Conservation (phyloP, 2,329 filamentous ascomycete genomes). For the Exophiala calicioides region DNA sequence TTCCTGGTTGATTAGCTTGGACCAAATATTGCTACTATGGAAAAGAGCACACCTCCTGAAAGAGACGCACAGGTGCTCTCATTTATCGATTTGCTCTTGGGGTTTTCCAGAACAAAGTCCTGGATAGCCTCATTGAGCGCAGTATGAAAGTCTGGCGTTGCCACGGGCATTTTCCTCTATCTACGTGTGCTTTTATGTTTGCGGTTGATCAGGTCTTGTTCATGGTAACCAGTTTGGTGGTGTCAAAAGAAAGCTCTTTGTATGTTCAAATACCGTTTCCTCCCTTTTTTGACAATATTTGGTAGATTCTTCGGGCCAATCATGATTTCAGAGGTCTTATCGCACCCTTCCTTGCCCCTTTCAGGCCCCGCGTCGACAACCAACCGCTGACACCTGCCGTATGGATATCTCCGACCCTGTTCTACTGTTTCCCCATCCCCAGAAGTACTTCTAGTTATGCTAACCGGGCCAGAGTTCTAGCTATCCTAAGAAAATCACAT, state of each 20-base stretch:
- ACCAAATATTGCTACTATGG: background rate
- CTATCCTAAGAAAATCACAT: too few species aligned
- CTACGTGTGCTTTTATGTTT: background rate
- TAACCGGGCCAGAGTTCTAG: too few species aligned
- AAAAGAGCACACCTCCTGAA: conserved; percentile 1
- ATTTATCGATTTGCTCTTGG: background rate
- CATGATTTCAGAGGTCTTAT: too few species aligned
- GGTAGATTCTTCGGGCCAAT: too few species aligned
- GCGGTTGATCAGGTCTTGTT: too few species aligned
- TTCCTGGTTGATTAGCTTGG: background rate
- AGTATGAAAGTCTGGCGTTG: background rate
- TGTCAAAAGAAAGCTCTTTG: too few species aligned
- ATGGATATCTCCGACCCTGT: background rate
- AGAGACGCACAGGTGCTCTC: background rate
- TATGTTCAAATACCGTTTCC: too few species aligned
- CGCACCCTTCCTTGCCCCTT: background rate
- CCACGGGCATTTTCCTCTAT: background rate
- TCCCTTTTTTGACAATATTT: too few species aligned
- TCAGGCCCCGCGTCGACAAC: too few species aligned
- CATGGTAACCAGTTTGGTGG: too few species aligned
- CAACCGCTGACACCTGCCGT: background rate
- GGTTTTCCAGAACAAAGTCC: background rate
- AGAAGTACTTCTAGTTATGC: too few species aligned
- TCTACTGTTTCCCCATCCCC: too few species aligned
- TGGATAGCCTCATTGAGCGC: conserved; percentile 1